phyloP scores from a whole-genome alignment of 2,329 filamentous ascomycete species.

The Orbilia blumenaviensis region DNA sequence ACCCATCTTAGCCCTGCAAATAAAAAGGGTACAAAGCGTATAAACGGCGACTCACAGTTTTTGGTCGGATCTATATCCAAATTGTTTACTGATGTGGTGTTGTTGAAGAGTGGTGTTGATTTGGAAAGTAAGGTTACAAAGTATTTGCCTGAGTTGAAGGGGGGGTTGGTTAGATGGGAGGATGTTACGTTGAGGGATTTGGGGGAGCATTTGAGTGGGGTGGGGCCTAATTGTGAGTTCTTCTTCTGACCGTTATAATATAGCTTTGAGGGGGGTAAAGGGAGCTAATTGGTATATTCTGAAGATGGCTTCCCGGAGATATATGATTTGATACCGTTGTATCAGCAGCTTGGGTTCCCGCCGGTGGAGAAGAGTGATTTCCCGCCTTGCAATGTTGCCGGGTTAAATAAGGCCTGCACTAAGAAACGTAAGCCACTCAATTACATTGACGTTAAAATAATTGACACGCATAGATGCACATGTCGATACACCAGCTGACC shows the following conservation, averaged over 20 bases:
- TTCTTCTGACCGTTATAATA: not conserved
- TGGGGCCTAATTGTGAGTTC: conserved; percentile 60
- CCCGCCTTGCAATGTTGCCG: conserved; percentile 60
- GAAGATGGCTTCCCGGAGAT: conserved; percentile 33
- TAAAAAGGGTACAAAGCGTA: conserved; percentile 59
- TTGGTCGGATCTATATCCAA: conserved; percentile 63
- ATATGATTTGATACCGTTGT: conserved; percentile 56
- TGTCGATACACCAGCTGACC: too few relatives aligned
- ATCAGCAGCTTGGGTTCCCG: conserved; percentile 61
- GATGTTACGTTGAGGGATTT: conserved; percentile 61
- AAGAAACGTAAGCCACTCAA: conserved; percentile 58
- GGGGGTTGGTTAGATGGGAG: conserved; percentile 60
- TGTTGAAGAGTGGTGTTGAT: conserved; percentile 61
- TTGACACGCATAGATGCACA: not conserved
- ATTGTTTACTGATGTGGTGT: conserved; percentile 61
- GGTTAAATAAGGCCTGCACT: conserved; percentile 60
- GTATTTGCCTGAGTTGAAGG: conserved; percentile 60
- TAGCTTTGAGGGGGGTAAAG: not conserved
- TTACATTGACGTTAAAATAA: not conserved
- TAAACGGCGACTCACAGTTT: conserved; percentile 62
- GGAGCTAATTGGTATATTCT: not conserved
- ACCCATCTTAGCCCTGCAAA: conserved; percentile 61
- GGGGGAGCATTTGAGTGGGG: conserved; percentile 61
- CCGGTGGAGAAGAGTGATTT: conserved; percentile 60
- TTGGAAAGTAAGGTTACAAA: conserved; percentile 60